Percentiles rank a stretch among this genome's conserved stretches.
These are phyloP conservation scores for Lantana camara DNA, from an alignment of 257 asterid species.

Conservation along the genomic window DNA sequence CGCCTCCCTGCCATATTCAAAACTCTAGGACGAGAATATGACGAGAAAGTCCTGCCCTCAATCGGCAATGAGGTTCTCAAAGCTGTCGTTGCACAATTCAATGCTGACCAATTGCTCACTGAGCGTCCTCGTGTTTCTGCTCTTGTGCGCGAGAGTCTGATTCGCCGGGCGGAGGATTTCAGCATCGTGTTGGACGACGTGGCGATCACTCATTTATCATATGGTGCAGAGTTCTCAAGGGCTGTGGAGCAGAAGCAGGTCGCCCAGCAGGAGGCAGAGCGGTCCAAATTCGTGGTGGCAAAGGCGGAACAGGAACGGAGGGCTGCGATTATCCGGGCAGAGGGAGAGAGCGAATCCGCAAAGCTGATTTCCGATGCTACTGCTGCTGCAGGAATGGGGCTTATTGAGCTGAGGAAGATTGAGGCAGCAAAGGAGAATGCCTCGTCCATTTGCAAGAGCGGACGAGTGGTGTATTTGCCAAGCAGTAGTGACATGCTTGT, in stretches of 20 bases:
- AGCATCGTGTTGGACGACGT: slow-evolving; percentile 29
- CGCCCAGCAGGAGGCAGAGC: slow-evolving; percentile 75
- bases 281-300: slow-evolving; percentile 64
- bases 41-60: slow-evolving; percentile 70
- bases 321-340: slow-evolving; percentile 44
- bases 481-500: slow-evolving; percentile 26
- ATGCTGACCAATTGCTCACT: slow-evolving; percentile 65
- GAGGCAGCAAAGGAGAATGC: slow-evolving; percentile 46
- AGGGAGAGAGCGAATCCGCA: slow-evolving; percentile 48
- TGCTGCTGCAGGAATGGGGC: slow-evolving; percentile 39
- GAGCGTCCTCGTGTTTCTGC: slow-evolving; percentile 71
- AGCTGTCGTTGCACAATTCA: slow-evolving; percentile 66
- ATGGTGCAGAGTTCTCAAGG: too few species aligned
- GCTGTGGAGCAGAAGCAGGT: slow-evolving; percentile 71
- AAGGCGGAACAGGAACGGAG: slow-evolving; percentile 52
- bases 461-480: slow-evolving; percentile 33
- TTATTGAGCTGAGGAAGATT: slow-evolving; percentile 48
- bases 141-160: slow-evolving; percentile 46
- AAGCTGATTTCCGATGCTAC: slow-evolving; percentile 47
- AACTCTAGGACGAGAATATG: slow-evolving; percentile 62
- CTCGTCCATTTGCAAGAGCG: slow-evolving; percentile 31
- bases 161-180: slow-evolving; percentile 55
- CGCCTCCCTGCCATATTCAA: slow-evolving; percentile 54
- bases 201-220: too few species aligned
- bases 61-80: slow-evolving; percentile 70